A percentile compares a stretch with the other conserved stretches of the same genome.
These are phyloP conservation scores for Leccinum arenicola DNA, from an alignment of 768 basidiomycete species.

Conservation along the genomic window DNA sequence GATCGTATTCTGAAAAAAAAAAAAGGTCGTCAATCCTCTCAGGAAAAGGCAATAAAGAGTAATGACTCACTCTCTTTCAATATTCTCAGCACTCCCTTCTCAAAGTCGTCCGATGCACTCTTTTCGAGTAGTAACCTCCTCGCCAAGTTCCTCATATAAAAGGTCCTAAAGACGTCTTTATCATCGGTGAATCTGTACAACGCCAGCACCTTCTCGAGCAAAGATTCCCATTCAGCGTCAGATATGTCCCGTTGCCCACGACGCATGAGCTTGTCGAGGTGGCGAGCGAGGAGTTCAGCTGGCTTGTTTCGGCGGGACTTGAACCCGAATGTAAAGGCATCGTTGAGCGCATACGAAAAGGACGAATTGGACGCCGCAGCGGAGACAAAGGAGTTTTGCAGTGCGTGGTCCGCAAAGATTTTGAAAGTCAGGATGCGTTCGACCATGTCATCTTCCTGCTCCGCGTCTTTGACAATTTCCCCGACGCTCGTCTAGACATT, in stretches of 20 bases:
- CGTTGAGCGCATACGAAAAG: slow-evolving; percentile 64
- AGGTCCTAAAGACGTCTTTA: slow-evolving; percentile 91
- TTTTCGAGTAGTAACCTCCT: slow-evolving; percentile 81
- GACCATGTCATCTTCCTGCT: slow-evolving; percentile 76
- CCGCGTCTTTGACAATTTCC: slow-evolving; percentile 60
- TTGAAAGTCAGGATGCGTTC: slow-evolving; percentile 68
- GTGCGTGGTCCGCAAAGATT: slow-evolving; percentile 48
- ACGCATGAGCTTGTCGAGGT: slow-evolving; percentile 84
- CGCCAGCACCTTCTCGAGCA: slow-evolving; percentile 64
- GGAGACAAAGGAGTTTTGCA: slow-evolving; percentile 50
- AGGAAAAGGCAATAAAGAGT: neutral
- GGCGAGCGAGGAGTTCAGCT: slow-evolving; percentile 90
- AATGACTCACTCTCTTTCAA: slow-evolving; percentile 69
- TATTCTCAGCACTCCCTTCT: slow-evolving; percentile 79
- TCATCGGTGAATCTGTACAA: slow-evolving; percentile 88
- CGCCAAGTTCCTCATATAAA: slow-evolving; percentile 86
- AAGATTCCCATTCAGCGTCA: slow-evolving; percentile 58
- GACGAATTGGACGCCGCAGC: slow-evolving; percentile 44
- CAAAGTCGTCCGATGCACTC: slow-evolving; percentile 85
- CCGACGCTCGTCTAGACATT: slow-evolving; percentile 51
- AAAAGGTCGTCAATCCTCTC: slow-evolving; percentile 14
- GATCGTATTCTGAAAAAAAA: slow-evolving; percentile 73
- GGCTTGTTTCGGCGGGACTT: slow-evolving; percentile 76
- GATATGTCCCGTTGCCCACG: slow-evolving; percentile 72
- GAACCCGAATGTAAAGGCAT: slow-evolving; percentile 75